These are phyloP conservation scores for Prototheca wickerhamii DNA, from an alignment of 163 green algal genomes.

Conservation along the genomic window DNA sequence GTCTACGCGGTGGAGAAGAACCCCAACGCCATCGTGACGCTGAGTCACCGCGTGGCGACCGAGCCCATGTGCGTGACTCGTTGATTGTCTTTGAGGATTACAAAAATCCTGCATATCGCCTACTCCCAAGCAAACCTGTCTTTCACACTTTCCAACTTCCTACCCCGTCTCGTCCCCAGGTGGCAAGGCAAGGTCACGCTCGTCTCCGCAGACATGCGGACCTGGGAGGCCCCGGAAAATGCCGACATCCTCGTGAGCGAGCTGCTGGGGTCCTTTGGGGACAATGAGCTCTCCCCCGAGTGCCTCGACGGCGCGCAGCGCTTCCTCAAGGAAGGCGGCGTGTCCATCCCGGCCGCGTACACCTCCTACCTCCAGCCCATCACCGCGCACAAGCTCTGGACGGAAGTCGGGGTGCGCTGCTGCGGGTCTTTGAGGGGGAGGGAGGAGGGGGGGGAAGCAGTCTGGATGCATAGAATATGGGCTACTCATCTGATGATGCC, in stretches of 20 bases:
- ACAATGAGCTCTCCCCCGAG: slow-evolving; percentile 98
- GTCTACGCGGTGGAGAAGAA: slow-evolving; percentile 99
- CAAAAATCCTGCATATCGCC: too few relatives aligned
- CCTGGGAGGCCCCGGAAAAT: slow-evolving; percentile 62
- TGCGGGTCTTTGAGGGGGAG: too few relatives aligned
- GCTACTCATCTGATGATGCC: too few relatives aligned
- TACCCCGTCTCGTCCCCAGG: not conserved
- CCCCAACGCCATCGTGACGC: slow-evolving; percentile 80
- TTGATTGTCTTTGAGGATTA: slow-evolving; percentile 5
- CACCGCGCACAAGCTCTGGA: slow-evolving; percentile 68
- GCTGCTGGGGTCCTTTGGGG: slow-evolving; percentile 94
- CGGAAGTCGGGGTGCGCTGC: slow-evolving; percentile 32
- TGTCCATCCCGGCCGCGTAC: slow-evolving; percentile 67
- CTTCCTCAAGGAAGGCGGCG: slow-evolving; percentile 66
- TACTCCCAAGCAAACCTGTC: not conserved
- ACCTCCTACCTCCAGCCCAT: slow-evolving; percentile 83
- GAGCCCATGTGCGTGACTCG: slow-evolving; percentile 31
- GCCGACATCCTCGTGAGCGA: slow-evolving; percentile 95
- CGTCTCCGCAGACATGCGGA: slow-evolving; percentile 78
- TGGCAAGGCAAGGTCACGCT: slow-evolving; percentile 60
- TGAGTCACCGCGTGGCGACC: slow-evolving; percentile 39
- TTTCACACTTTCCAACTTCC: not conserved
- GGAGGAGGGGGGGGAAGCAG: too few relatives aligned
- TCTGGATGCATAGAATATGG: too few relatives aligned
- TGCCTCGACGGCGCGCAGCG: slow-evolving; percentile 96